phyloP scores from a whole-genome alignment of 257 asterid genomes.

The Ehretia macrophylla region DNA sequence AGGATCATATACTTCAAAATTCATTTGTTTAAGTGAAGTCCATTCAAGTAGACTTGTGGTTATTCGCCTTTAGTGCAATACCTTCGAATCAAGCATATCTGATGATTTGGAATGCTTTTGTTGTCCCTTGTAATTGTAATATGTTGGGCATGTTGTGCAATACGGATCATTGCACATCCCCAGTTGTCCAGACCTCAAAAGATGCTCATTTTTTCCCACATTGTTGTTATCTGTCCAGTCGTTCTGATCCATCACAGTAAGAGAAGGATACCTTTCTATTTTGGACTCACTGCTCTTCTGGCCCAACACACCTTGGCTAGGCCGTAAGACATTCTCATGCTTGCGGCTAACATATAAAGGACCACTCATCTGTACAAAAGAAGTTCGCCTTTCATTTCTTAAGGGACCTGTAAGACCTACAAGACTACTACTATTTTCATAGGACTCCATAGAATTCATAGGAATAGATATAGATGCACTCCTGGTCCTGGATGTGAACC shows the following conservation, averaged over 20 bases:
- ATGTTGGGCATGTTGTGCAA: conserved; percentile 90
- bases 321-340: conserved; percentile 40
- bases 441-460: conserved; percentile 36
- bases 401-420: conserved; percentile 77
- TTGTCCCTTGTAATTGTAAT: conserved; percentile 44
- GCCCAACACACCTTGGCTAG: conserved; percentile 30
- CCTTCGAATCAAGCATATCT: conserved; percentile 66
- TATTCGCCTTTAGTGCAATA: conserved; percentile 13
- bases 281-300: conserved; percentile 29
- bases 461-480: conserved; percentile 77
- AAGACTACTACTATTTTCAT: conserved; percentile 33
- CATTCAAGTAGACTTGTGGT: not conserved
- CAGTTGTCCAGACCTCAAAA: conserved; percentile 77
- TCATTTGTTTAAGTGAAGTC: not conserved
- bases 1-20: too few species aligned
- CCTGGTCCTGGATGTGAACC: conserved; percentile 43
- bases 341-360: conserved; percentile 41
- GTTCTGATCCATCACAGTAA: conserved; percentile 23
- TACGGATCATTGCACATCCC: conserved; percentile 95
- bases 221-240: conserved; percentile 43
- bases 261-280: conserved; percentile 50
- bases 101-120: conserved; percentile 42
- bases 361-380: conserved; percentile 57
- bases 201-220: conserved; percentile 61
- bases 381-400: conserved; percentile 37